Base-by-base conservation (phyloP, 805 yeast genomes). In the Candida incommunis region DNA sequence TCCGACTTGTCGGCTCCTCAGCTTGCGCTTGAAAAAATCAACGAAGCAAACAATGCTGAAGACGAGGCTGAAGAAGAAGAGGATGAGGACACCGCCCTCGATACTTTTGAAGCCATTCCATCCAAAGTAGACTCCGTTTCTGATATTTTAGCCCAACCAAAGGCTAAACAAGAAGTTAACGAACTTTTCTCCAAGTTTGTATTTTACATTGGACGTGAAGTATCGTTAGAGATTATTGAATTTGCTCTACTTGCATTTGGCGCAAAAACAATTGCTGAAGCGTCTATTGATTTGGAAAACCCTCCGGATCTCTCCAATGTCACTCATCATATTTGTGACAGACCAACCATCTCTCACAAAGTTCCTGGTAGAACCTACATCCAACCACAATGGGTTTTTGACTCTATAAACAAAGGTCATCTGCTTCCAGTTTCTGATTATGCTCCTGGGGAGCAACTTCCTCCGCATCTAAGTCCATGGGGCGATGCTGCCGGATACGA, bases 381-480 rank as follows among this genome's bases (percentile, higher is more conserved):
- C 42, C 98, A 92, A 67, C 98, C 98, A 18, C 98, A 92, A 70
- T 92, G 98, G 98, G 71, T 92, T 24, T 88, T 92, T 62, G 98
- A 92, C 62, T 80, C 82, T 57, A 68, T 92, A 49, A 92, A 92
- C 68, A 81, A 82, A 65, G 74, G 76, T 43, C 70, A 74, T 48
- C 70, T 92, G 49, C 69, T 82, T 48, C 76, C 92, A 18, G 95
- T 85, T 21, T 78, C 80, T 45, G 72, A 71, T 45, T 92, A 92
- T 60, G 82, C 94, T 40, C 95, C 96, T 3, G 98, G 98, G 46
- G 96, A 90, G 66, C 69, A 85, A 3, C 71, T 92, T 51, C 98
- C 98, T 41, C 96, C 98, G 29, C 98, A 92, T 65, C 70, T 92
- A 57, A 84, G 95, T 44, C 98, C 98, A 69, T 92, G 98, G 97